A percentile compares a stretch with the other conserved stretches of the same genome.
These are phyloP conservation scores for Tetraselmis striata DNA, from an alignment of 139 green algal genomes.

Conservation along the genomic window DNA sequence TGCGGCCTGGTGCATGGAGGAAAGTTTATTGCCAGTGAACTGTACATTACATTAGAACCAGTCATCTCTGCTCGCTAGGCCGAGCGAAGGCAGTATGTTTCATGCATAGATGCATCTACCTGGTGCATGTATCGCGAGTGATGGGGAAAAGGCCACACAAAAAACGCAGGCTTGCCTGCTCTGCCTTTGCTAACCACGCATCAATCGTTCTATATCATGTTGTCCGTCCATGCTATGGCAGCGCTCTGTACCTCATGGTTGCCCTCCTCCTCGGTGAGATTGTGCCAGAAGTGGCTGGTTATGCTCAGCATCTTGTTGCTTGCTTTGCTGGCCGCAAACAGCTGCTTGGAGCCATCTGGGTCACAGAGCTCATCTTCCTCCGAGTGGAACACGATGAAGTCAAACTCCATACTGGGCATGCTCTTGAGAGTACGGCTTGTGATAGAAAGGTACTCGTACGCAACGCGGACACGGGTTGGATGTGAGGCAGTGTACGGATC, in stretches of 20 bases:
- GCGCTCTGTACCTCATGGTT: background rate
- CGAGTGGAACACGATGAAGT: conserved; percentile 54
- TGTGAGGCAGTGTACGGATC: background rate
- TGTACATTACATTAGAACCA: too few species aligned
- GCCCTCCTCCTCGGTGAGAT: background rate
- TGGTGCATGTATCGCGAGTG: too few species aligned
- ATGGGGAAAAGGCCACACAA: too few species aligned
- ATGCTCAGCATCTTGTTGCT: conserved; percentile 55
- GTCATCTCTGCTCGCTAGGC: too few species aligned
- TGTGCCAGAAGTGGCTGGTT: conserved; percentile 56
- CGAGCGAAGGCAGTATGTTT: too few species aligned
- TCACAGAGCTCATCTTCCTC: conserved; percentile 60
- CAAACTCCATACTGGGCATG: conserved; percentile 35
- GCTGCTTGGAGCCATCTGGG: conserved; percentile 38
- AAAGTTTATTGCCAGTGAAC: too few species aligned
- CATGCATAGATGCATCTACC: too few species aligned
- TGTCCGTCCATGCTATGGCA: background rate
- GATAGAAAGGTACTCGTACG: conserved; percentile 40
- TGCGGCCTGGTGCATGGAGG: too few species aligned
- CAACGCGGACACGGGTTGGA: conserved; percentile 4
- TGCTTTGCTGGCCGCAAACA: conserved; percentile 24
- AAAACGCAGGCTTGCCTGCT: too few species aligned
- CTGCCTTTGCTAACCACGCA: too few species aligned
- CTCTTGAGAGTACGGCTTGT: conserved; percentile 20
- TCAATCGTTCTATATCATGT: background rate